These are phyloP conservation scores for Ophiorrhiza pumila DNA, from an alignment of 257 asterid genomes.

Conservation along the genomic window DNA sequence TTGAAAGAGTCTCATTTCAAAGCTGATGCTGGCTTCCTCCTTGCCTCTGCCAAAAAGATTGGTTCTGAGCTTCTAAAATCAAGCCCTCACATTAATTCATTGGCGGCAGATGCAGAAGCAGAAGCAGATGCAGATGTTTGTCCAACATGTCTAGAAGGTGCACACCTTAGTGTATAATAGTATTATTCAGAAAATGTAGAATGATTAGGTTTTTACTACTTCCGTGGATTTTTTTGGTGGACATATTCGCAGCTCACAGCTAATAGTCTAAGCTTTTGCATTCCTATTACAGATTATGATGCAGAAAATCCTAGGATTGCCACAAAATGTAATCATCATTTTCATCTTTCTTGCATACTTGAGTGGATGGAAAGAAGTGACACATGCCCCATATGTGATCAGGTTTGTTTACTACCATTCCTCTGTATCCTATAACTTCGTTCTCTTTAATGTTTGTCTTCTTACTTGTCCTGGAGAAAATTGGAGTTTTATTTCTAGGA, in stretches of 20 bases:
- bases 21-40: slow-evolving; percentile 32
- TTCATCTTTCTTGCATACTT: slow-evolving; percentile 82
- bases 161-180: not conserved
- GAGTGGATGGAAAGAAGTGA: slow-evolving; percentile 89
- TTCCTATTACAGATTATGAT: slow-evolving; percentile 53
- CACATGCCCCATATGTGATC: slow-evolving; percentile 68
- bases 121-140: slow-evolving; percentile 68
- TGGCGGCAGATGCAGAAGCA: slow-evolving; percentile 47
- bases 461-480: not conserved
- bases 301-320: slow-evolving; percentile 58
- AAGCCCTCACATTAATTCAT: slow-evolving; percentile 20
- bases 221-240: not conserved
- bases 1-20: slow-evolving; percentile 36
- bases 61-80: slow-evolving; percentile 41
- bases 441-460: not conserved
- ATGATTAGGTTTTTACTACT: not conserved
- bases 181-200: not conserved
- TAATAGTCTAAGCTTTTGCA: not conserved
- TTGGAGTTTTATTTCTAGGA: not conserved
- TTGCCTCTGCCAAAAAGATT: slow-evolving; percentile 36
- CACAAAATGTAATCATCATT: slow-evolving; percentile 72
- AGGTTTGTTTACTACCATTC: slow-evolving; percentile 39
- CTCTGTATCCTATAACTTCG: not conserved
- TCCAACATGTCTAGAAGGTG: slow-evolving; percentile 89
- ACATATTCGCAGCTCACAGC: not conserved